Conservation (phyloP, 768 basidiomycete genomes). For the Mycena olivaceomarginata region DNA sequence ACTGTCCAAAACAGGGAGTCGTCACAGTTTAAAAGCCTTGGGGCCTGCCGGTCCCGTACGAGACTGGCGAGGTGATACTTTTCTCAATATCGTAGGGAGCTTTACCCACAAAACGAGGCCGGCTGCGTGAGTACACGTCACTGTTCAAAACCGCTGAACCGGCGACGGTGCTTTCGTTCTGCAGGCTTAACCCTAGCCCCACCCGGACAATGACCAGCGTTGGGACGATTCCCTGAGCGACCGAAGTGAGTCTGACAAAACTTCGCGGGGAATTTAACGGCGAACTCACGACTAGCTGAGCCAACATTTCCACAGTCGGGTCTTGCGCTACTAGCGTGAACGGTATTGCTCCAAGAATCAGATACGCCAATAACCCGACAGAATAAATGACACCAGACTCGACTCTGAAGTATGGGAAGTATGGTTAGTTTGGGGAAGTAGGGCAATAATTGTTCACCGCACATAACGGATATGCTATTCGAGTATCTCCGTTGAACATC, state of each 20-base stretch:
- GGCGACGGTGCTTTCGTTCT: not conserved
- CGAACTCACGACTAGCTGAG: conserved; percentile 51
- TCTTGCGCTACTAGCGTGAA: not conserved
- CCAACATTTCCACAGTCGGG: conserved; percentile 44
- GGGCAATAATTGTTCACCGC: conserved; percentile 19
- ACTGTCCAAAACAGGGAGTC: not conserved
- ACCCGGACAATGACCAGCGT: conserved; percentile 57
- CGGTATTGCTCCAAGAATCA: conserved; percentile 25
- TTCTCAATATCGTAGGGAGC: not conserved
- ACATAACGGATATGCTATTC: conserved; percentile 54
- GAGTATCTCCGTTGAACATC: conserved; percentile 49
- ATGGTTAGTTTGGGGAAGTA: not conserved
- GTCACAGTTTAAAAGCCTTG: not conserved
- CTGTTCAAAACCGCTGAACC: not conserved
- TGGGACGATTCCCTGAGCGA: conserved; percentile 53
- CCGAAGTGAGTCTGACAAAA: not conserved
- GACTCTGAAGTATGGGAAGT: conserved; percentile 43
- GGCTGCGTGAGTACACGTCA: not conserved
- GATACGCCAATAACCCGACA: conserved; percentile 51
- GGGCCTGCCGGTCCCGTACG: not conserved
- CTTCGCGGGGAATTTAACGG: not conserved
- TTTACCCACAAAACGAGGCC: not conserved
- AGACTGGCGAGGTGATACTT: not conserved
- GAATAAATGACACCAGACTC: conserved; percentile 58
- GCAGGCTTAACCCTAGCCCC: conserved; percentile 47